phyloP scores from a whole-genome alignment of 148 eudicot genomes.

The Fagopyrum homotropicum region DNA sequence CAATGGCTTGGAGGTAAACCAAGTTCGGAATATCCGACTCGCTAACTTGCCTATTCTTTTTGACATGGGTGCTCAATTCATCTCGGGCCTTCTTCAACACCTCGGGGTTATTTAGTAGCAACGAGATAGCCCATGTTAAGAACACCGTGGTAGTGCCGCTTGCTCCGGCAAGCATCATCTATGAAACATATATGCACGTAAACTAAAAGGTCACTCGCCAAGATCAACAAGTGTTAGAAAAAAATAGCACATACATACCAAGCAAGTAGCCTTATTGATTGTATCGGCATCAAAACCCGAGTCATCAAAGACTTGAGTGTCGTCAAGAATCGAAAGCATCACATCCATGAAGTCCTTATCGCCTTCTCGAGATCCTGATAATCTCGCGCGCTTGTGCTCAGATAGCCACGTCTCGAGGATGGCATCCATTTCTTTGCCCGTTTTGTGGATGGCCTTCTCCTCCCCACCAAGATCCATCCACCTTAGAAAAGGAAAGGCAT shows the following conservation, averaged over 20 bases:
- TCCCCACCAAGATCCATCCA: conserved; percentile 22
- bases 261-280: background rate
- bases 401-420: background rate
- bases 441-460: conserved; percentile 13
- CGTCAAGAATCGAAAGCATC: background rate
- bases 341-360: conserved; percentile 14
- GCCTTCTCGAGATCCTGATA: background rate
- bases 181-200: background rate
- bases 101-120: conserved; percentile 22
- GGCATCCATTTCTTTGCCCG: conserved; percentile 9
- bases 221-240: no score
- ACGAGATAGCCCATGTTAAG: conserved; percentile 28
- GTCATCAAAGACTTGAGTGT: background rate
- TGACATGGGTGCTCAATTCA: conserved; percentile 23
- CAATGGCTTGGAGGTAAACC: conserved; percentile 31
- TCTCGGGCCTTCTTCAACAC: conserved; percentile 22
- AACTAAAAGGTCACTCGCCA: background rate
- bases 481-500: conserved; percentile 9
- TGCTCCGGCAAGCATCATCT: conserved; percentile 23
- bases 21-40: conserved; percentile 22
- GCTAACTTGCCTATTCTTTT: conserved; percentile 18
- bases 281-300: background rate
- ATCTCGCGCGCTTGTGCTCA: no score
- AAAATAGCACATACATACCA: no score
- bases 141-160: conserved; percentile 22